Base-by-base conservation (phyloP, 257 asterid species). In the Solanum neorickii region DNA sequence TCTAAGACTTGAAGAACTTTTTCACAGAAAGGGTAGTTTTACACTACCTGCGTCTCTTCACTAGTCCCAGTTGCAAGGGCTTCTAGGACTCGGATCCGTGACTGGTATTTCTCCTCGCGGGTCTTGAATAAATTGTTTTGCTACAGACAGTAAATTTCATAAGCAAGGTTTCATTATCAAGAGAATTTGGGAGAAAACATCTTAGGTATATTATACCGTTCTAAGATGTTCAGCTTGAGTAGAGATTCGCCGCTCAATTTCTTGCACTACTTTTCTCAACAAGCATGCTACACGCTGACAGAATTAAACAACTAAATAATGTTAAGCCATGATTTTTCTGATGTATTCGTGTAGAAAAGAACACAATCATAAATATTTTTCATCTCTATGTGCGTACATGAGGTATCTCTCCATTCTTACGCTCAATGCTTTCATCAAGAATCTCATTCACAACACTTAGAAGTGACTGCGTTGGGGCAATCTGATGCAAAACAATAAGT, bases 381-480 rank as follows among this genome's bases (percentile, higher is more conserved):
- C 33, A 42, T 47, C 84, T 60, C 3, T 31, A 44, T 65, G 35
- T 83, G 74, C 96, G 85, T 91, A 96, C 99, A 88, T 97, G 93
- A 89, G 98, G 98, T 90, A 95, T 94, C 91, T 95, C 98, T 47
- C 98, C 98, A 83, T 89, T 93, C 91, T 95, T 97, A 87, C 93
- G 90, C 89, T 94, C 98, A 76, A 93, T 89, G 91, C 97, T 94
- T 91, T 95, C 99, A 75, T 95, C 98, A 86, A 97, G 90, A 89
- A 97, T 94, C 69, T 98, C 95, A 73, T 93, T 95, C 70, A 94
- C 96, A 25, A 94, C 95, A 83, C 98, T 93, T 72, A 97, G 60
- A 33, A 97, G 95, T n/a, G 99, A 93, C 88, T 97, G 99, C 5
- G 98, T 95, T 5, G 99, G 98, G 52, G 98, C 97, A 92, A 92